Base-by-base conservation (phyloP, 2,329 filamentous ascomycete genomes). In the Phyllosticta citrichinensis region DNA sequence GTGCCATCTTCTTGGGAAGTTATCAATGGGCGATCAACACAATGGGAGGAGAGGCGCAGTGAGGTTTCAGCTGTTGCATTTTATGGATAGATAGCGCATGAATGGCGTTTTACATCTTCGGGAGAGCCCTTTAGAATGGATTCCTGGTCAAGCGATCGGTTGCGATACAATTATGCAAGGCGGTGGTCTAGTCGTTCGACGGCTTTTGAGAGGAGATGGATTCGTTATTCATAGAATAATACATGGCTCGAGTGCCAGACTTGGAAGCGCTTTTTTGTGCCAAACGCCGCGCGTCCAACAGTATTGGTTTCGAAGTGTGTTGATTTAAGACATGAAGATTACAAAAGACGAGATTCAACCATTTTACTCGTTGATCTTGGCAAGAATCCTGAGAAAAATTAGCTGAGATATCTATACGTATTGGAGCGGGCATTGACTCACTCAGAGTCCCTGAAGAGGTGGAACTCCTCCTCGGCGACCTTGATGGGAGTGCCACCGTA, bases 371-470 rank as follows among this genome's bases (percentile, higher is more conserved):
- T 91, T 96, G 84, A 99, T 96, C 88, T 97, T 99, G 76, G 94
- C 94, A 64, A 99, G 86, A 69, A 99, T 90, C 77, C 93, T 97
- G 70, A 25, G 50, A 24, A n/a, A 9, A 35, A 58, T 64, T 50
- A 64, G 55, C 33, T 33, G 62, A 52, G 14, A 27, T 54, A 33
- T 53, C 35, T 40, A 58, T 3, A 30, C 10, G 35, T 2, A 22
- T 57, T 52, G 27, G 11, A 35, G 25, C 50, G 24, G 24, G 19
- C 27, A 58, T 24, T 40, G 33, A 88, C 92, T 79, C 87, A 97
- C 93, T 99, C 94, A 81, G 91, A 89, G 79, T 99, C 94, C 72
- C 94, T 85, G 88, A 96, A 99, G 66, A 99, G 86, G 66, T 88
- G 86, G 82, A 85, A 97, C 80, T 99, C 94, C 68, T 97, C 91